Conservation (phyloP, 306 rosid species). For the Styphnolobium japonicum region DNA sequence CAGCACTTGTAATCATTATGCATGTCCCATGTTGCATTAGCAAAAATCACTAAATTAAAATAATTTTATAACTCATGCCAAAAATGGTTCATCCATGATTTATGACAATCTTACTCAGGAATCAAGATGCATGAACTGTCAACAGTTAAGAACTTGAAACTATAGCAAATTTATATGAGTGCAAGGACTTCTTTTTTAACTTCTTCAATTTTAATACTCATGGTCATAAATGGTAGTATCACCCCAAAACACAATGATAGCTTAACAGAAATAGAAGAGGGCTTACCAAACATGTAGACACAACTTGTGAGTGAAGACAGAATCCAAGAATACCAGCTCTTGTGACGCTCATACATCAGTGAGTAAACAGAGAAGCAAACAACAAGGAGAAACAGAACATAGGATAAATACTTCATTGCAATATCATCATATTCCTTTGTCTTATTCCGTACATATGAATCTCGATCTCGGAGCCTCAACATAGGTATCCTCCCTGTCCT, state of each 20-base stretch:
- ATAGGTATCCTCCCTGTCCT: conserved; percentile 81
- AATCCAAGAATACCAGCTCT: conserved; percentile 99
- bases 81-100: neutral
- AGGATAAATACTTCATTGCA: conserved; percentile 87
- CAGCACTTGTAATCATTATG: neutral
- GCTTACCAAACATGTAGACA: conserved; percentile 97
- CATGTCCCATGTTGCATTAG: too few species aligned
- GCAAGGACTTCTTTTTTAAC: neutral
- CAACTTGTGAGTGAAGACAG: conserved; percentile 94
- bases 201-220: conserved; percentile 1
- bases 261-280: conserved; percentile 7
- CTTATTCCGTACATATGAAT: conserved; percentile 81
- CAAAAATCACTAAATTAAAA: too few species aligned
- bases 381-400: conserved; percentile 78
- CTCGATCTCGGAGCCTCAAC: conserved; percentile 89
- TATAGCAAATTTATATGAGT: neutral
- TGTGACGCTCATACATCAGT: conserved; percentile 88
- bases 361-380: conserved; percentile 79
- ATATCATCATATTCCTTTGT: conserved; percentile 97
- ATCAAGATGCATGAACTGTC: neutral
- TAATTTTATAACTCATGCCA: neutral
- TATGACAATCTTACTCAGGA: neutral
- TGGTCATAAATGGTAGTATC: neutral
- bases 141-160: neutral
- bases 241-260: neutral